Percentiles rank a stretch among this genome's conserved stretches.
These are phyloP conservation scores for Pisolithus orientalis DNA, from an alignment of 768 basidiomycete species.

Conservation along the genomic window DNA sequence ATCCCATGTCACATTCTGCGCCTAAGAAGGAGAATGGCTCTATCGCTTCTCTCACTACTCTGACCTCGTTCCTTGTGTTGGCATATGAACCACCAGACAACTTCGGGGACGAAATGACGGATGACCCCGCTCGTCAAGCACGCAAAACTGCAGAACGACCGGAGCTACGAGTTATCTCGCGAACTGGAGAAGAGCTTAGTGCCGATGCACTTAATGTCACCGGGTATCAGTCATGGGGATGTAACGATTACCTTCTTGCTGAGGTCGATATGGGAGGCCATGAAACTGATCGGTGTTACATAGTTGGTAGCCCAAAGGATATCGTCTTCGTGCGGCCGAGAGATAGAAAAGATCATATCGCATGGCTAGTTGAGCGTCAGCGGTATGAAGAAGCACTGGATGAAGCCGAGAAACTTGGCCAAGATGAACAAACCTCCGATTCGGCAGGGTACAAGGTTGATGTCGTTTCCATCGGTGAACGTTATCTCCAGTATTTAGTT, in stretches of 20 bases:
- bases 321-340: slow-evolving; percentile 82
- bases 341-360: slow-evolving; percentile 84
- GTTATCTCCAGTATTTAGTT: slow-evolving; percentile 83
- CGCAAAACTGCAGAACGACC: slow-evolving; percentile 87
- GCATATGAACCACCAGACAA: slow-evolving; percentile 81
- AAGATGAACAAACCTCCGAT: slow-evolving; percentile 24
- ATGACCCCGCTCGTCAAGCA: slow-evolving; percentile 67
- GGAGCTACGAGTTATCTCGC: slow-evolving; percentile 87
- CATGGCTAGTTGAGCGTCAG: slow-evolving; percentile 84
- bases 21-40: slow-evolving; percentile 11
- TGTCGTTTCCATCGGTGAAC: slow-evolving; percentile 70
- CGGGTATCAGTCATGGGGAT: slow-evolving; percentile 78
- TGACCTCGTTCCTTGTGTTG: slow-evolving; percentile 78
- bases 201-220: slow-evolving; percentile 77
- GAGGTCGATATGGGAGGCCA: slow-evolving; percentile 32
- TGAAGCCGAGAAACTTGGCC: slow-evolving; percentile 62
- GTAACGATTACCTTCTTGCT: slow-evolving; percentile 83
- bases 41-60: slow-evolving; percentile 24
- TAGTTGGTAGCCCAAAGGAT: slow-evolving; percentile 83
- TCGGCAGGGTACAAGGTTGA: slow-evolving; percentile 38
- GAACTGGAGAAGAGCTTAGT: slow-evolving; percentile 80
- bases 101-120: slow-evolving; percentile 57
- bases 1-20: slow-evolving; percentile 39
- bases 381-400: slow-evolving; percentile 87
- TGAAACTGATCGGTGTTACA: slow-evolving; percentile 49